Conservation (phyloP, 345 rosid species). For the Brassica carinata region DNA sequence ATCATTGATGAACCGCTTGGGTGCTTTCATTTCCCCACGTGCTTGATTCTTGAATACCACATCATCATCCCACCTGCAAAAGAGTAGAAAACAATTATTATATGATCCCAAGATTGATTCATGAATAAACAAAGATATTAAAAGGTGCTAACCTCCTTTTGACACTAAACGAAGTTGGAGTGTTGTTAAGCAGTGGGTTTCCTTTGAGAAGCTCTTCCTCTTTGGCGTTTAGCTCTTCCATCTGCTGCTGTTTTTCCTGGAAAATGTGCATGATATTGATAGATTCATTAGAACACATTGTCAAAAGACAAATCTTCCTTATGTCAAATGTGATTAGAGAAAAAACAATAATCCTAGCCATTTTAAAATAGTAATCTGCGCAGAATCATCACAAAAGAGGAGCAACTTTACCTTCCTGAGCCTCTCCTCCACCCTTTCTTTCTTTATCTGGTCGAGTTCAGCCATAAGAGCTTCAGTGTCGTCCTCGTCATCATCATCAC, state of each 20-base stretch:
- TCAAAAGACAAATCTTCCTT: background rate
- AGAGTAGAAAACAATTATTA: background rate
- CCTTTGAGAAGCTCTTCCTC: conserved; percentile 93
- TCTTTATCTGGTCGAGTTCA: conserved; percentile 90
- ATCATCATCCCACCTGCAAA: conserved; percentile 95
- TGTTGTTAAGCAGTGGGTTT: conserved; percentile 79
- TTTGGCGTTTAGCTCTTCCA: conserved; percentile 82
- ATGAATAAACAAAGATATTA: background rate
- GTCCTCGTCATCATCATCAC: conserved; percentile 71
- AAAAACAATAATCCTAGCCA: conserved; percentile 1
- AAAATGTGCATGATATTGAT: background rate
- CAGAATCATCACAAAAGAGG: conserved; percentile 13
- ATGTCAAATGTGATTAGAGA: conserved; percentile 2
- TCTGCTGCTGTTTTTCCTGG: conserved; percentile 63
- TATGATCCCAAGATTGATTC: background rate
- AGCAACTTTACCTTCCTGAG: conserved; percentile 58
- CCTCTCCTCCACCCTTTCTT: conserved; percentile 92
- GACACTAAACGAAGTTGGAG: conserved; percentile 70
- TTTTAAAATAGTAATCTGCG: conserved; percentile 4
- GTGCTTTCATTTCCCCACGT: conserved; percentile 90
- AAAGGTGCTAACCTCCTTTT: conserved; percentile 70
- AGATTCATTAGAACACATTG: background rate
- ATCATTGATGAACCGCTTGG: conserved; percentile 97
- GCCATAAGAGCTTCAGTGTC: conserved; percentile 44
- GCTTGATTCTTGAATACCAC: conserved; percentile 98